phyloP scores from a whole-genome alignment of 1,284 basidiomycete genomes.

The Pyrrhoderma noxium region DNA sequence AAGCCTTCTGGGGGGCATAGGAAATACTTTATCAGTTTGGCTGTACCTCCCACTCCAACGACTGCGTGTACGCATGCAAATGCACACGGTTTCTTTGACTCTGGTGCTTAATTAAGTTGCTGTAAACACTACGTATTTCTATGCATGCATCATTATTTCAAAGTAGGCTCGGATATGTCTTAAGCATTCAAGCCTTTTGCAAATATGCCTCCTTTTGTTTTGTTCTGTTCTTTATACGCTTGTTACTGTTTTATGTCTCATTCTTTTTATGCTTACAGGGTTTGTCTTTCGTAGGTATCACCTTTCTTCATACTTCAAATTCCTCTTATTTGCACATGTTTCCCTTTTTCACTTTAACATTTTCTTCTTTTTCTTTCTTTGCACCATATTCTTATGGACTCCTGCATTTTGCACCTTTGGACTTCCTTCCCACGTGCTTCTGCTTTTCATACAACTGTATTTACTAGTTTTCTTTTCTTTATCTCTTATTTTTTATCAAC shows the following conservation, averaged over 20 bases:
- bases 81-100: constrained; percentile 63
- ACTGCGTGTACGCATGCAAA: constrained; percentile 76
- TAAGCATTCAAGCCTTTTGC: background rate
- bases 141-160: too few relatives aligned
- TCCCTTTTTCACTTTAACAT: background rate
- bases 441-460: constrained; percentile 4
- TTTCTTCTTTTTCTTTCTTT: background rate
- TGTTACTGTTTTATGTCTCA: background rate
- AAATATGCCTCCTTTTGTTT: background rate
- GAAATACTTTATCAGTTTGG: constrained; percentile 63
- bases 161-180: too few relatives aligned
- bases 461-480: constrained; percentile 9
- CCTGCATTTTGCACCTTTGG: background rate
- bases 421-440: constrained; percentile 1
- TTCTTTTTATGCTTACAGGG: too few relatives aligned
- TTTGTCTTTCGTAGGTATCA: background rate
- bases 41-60: constrained; percentile 64
- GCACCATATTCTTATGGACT: background rate
- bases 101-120: constrained; percentile 30
- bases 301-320: background rate
- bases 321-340: background rate
- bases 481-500: constrained; percentile 20
- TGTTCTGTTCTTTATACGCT: background rate
- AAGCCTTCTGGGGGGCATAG: constrained; percentile 51
- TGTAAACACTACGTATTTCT: background rate